phyloP scores from a whole-genome alignment of 805 yeast species.

The Cyberlindnera japonica region DNA sequence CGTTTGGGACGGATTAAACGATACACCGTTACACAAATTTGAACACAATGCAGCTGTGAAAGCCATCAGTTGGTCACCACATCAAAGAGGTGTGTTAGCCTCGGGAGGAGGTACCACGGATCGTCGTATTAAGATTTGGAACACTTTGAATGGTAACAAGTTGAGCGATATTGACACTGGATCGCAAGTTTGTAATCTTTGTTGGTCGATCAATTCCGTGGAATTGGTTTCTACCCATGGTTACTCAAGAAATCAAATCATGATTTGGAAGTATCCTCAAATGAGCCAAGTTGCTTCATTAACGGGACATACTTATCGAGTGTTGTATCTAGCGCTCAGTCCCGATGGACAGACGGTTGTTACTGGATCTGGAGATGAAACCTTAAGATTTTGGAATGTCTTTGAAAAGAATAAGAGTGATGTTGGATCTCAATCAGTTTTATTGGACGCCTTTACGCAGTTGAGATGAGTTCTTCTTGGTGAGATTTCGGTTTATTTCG shows the following conservation, averaged over 20 bases:
- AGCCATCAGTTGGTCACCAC: constrained; percentile 97
- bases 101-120: constrained; percentile 98
- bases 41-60: constrained; percentile 96
- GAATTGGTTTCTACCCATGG: constrained; percentile 96
- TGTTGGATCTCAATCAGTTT: constrained; percentile 55
- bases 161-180: constrained; percentile 88
- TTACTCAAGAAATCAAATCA: constrained; percentile 82
- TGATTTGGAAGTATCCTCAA: constrained; percentile 90
- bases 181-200: constrained; percentile 90
- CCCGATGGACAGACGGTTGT: constrained; percentile 97
- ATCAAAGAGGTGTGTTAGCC: constrained; percentile 88
- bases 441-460: constrained; percentile 73
- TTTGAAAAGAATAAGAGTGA: constrained; percentile 72
- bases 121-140: constrained; percentile 87
- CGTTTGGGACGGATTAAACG: constrained; percentile 79
- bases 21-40: constrained; percentile 66
- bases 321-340: constrained; percentile 80
- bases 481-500: not conserved
- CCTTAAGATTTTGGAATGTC: constrained; percentile 91
- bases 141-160: constrained; percentile 72
- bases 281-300: constrained; percentile 90
- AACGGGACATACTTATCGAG: constrained; percentile 93
- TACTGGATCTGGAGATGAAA: constrained; percentile 98
- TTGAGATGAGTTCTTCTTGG: constrained; percentile 43
- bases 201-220: constrained; percentile 89